Evolutionary conservation across 306 rosid species (phyloP).

Genomic region (Corylus avellana): DNA sequence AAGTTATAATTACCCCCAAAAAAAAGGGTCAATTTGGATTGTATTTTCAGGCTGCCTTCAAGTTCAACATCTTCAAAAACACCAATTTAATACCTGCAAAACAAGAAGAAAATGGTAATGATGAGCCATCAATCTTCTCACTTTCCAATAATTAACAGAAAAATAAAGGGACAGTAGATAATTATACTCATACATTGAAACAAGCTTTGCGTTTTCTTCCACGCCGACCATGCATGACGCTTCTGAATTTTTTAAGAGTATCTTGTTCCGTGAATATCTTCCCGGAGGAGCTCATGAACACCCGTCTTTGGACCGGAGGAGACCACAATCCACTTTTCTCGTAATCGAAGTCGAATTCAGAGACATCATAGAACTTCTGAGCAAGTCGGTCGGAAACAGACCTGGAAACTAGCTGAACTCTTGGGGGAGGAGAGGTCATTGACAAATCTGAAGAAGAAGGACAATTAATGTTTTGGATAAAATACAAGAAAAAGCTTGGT

Average conservation of each 20-base stretch:
- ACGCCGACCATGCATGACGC: constrained; percentile 24
- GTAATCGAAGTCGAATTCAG: constrained; percentile 64
- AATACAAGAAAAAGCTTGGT: not conserved
- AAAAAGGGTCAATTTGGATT: not conserved
- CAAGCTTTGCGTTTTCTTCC: constrained; percentile 29
- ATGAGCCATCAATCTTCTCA: not conserved
- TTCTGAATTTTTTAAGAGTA: constrained; percentile 52
- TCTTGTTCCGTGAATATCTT: constrained; percentile 53
- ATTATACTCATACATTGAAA: constrained; percentile 30
- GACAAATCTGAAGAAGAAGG: no score
- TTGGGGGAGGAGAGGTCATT: constrained; percentile 10
- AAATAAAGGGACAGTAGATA: not conserved
- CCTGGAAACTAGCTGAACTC: constrained; percentile 55
- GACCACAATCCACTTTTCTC: constrained; percentile 88
- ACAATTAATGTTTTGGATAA: no score
- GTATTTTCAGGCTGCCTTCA: constrained; percentile 19
- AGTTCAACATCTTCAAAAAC: constrained; percentile 33
- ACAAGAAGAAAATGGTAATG: not conserved
- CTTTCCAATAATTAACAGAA: not conserved
- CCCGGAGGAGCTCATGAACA: constrained; percentile 63
- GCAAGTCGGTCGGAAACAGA: constrained; percentile 60
- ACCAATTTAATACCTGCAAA: constrained; percentile 45
- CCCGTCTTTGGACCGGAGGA: constrained; percentile 65
- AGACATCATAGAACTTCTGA: constrained; percentile 62
- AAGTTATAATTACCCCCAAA: not conserved